A percentile compares a stretch with the other conserved stretches of the same genome.
Conservation (phyloP, 129 eudicot genomes). For the Centella asiatica region DNA sequence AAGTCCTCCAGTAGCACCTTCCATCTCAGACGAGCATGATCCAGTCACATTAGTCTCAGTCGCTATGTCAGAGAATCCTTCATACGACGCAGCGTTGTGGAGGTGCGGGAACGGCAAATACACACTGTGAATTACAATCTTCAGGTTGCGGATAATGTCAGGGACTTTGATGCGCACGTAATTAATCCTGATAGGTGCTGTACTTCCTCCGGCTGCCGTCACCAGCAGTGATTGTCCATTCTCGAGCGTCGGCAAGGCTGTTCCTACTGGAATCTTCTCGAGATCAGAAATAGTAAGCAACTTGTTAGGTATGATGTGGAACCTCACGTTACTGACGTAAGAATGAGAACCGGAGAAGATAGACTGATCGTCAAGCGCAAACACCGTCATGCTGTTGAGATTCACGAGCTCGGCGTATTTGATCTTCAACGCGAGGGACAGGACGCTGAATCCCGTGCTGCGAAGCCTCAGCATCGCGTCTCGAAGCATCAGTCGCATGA, state of each 20-base stretch:
- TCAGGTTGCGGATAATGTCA: constrained; percentile 49
- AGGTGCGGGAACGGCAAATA: constrained; percentile 56
- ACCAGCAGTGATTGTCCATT: constrained; percentile 49
- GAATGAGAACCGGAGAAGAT: constrained; percentile 53
- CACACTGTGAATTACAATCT: constrained; percentile 66
- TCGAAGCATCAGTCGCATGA: constrained; percentile 54
- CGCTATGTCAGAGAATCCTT: neutral
- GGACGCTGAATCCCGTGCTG: constrained; percentile 49
- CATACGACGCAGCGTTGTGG: constrained; percentile 14
- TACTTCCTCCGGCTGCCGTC: constrained; percentile 50
- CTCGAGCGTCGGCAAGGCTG: constrained; percentile 53
- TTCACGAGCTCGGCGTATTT: constrained; percentile 48
- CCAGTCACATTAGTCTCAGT: neutral
- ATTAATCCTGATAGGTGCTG: constrained; percentile 58
- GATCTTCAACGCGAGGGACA: constrained; percentile 51
- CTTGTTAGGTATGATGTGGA: constrained; percentile 61
- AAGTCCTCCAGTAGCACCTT: neutral
- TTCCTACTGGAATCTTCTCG: constrained; percentile 31
- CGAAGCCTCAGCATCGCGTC: constrained; percentile 68
- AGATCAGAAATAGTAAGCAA: constrained; percentile 37
- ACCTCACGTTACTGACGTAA: constrained; percentile 49
- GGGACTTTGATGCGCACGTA: constrained; percentile 48
- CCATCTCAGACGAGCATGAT: constrained; percentile 6
- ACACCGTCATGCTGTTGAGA: constrained; percentile 48
- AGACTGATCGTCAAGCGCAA: constrained; percentile 58